Evolutionary conservation across 768 basidiomycete genomes (phyloP).

Genomic region (Termitomyces heimii): DNA sequence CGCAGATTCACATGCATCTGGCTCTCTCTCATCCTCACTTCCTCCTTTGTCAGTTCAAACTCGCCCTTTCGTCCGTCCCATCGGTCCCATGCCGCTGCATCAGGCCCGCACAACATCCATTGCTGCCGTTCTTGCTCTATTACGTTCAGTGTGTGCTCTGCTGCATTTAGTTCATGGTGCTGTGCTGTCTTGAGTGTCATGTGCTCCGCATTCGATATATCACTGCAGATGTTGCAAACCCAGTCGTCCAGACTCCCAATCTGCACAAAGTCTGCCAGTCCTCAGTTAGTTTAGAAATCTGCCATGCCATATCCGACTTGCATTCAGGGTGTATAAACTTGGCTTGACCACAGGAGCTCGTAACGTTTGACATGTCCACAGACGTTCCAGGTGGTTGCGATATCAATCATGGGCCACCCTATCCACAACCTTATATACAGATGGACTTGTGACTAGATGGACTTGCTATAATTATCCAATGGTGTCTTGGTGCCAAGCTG

Average conservation of each 20-base stretch:
- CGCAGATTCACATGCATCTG: slow-evolving; percentile 35
- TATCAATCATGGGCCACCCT: neutral
- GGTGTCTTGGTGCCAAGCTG: neutral
- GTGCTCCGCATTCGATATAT: slow-evolving; percentile 18
- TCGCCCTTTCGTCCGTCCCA: slow-evolving; percentile 14
- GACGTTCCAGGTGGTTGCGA: neutral
- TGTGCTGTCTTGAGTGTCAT: slow-evolving; percentile 19
- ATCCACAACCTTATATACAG: neutral
- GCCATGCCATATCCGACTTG: slow-evolving; percentile 1
- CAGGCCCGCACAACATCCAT: slow-evolving; percentile 13
- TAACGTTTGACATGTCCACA: slow-evolving; percentile 6
- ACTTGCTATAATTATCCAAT: neutral
- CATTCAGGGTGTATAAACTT: slow-evolving; percentile 12
- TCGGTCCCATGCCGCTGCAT: slow-evolving; percentile 21
- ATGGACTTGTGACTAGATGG: slow-evolving; percentile 3
- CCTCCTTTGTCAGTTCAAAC: slow-evolving; percentile 18
- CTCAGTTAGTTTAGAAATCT: neutral
- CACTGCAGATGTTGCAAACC: slow-evolving; percentile 37
- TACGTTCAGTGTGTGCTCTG: slow-evolving; percentile 14
- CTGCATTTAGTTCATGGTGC: slow-evolving; percentile 19
- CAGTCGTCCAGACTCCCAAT: slow-evolving; percentile 19
- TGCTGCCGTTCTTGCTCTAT: slow-evolving; percentile 9
- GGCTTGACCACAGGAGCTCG: slow-evolving; percentile 2
- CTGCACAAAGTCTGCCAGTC: slow-evolving; percentile 19
- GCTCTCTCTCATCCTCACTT: slow-evolving; percentile 23